Conservation (phyloP, 495 filamentous ascomycete genomes). For the Podospora pseudocomata region DNA sequence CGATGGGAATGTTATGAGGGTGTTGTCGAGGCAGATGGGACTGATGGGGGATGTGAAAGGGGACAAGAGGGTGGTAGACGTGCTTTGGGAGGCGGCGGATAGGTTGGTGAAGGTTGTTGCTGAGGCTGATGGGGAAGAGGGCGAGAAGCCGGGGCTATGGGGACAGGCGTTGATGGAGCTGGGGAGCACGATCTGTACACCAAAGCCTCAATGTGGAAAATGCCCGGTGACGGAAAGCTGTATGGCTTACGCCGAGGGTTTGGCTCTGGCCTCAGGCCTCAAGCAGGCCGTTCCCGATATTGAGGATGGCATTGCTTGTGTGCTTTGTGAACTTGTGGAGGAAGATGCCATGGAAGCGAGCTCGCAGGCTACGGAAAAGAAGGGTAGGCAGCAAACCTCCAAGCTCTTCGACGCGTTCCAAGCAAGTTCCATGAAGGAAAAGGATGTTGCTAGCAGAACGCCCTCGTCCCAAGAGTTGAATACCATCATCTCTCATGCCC, state of each 20-base stretch:
- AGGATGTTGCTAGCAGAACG: background rate
- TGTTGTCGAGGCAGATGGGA: slow-evolving; percentile 43
- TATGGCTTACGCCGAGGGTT: slow-evolving; percentile 31
- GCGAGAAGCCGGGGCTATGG: slow-evolving; percentile 42
- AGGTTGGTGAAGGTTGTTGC: slow-evolving; percentile 38
- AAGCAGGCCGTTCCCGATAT: background rate
- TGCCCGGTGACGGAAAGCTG: slow-evolving; percentile 44
- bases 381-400: background rate
- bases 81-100: slow-evolving; percentile 44
- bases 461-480: slow-evolving; percentile 34
- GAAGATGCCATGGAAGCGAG: background rate
- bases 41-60: slow-evolving; percentile 40
- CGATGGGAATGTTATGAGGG: slow-evolving; percentile 48
- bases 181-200: slow-evolving; percentile 46
- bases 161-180: slow-evolving; percentile 50
- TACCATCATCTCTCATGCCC: slow-evolving; percentile 35
- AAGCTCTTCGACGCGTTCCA: background rate
- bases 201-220: slow-evolving; percentile 40
- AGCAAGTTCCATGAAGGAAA: background rate
- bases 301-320: background rate
- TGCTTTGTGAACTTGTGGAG: background rate
- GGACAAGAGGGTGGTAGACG: slow-evolving; percentile 35
- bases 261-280: background rate
- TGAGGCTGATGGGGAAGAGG: slow-evolving; percentile 16
- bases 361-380: background rate